Evolutionary conservation across 2,329 filamentous ascomycete genomes (phyloP).

Genomic region (Trichoderma lentiforme): DNA sequence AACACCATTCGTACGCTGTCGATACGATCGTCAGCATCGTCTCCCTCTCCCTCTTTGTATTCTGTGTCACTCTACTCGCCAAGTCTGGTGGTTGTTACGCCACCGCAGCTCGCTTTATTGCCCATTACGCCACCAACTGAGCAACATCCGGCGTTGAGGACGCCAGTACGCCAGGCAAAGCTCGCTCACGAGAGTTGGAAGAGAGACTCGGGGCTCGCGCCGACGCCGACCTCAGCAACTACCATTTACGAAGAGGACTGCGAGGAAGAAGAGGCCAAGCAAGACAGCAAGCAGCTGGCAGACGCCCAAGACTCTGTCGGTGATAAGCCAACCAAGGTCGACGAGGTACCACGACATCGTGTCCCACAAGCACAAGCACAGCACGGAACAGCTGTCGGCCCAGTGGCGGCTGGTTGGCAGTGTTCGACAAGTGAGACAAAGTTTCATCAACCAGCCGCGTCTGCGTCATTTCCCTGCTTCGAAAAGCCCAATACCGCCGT

Average conservation of each 20-base stretch:
- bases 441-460: conserved; percentile 19
- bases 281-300: background rate
- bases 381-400: conserved; percentile 16
- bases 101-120: conserved; percentile 25
- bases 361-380: conserved; percentile 14
- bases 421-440: conserved; percentile 22
- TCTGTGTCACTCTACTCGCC: conserved; percentile 20
- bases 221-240: conserved; percentile 34
- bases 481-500: background rate
- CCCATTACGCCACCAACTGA: conserved; percentile 45
- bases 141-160: conserved; percentile 52
- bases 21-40: conserved; percentile 22
- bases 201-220: conserved; percentile 54
- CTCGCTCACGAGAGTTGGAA: conserved; percentile 43
- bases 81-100: conserved; percentile 32
- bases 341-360: conserved; percentile 1
- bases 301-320: background rate
- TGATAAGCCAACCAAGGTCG: background rate
- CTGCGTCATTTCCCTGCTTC: conserved; percentile 12
- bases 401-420: conserved; percentile 17
- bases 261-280: conserved; percentile 33
- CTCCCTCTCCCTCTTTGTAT: conserved; percentile 19
- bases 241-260: conserved; percentile 41
- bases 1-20: conserved; percentile 23
- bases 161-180: conserved; percentile 22